phyloP scores from a whole-genome alignment of 2,329 filamentous ascomycete genomes.

The Sporothrix curviconia region DNA sequence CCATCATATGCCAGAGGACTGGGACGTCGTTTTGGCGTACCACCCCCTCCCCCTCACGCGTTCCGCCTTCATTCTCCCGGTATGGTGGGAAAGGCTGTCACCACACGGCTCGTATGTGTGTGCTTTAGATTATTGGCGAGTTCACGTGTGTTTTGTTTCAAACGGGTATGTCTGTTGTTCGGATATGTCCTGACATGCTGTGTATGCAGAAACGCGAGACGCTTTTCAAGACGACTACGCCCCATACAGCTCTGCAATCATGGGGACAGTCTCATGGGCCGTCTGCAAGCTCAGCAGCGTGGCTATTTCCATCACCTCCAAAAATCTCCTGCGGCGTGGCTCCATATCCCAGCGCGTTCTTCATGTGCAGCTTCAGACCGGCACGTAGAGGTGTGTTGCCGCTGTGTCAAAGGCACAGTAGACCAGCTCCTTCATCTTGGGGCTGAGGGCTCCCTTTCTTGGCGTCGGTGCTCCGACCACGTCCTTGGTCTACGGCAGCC shows the following conservation, averaged over 20 bases:
- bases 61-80: too few relatives aligned
- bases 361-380: conserved; percentile 1
- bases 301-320: neutral
- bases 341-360: neutral
- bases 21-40: too few relatives aligned
- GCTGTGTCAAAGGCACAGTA: neutral
- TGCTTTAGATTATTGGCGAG: too few relatives aligned
- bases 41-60: too few relatives aligned
- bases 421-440: neutral
- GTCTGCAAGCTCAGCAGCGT: neutral
- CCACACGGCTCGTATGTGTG: too few relatives aligned
- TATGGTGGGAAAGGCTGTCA: too few relatives aligned
- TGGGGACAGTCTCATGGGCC: neutral
- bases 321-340: neutral
- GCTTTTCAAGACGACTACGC: neutral
- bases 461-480: neutral
- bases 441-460: neutral
- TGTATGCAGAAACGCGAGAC: too few relatives aligned
- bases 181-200: too few relatives aligned
- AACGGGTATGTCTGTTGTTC: too few relatives aligned
- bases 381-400: neutral
- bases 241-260: neutral
- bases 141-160: too few relatives aligned
- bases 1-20: too few relatives aligned
- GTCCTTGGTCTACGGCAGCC: neutral